phyloP scores from a whole-genome alignment of 2,329 filamentous ascomycete genomes.

The Arthroderma uncinatum region DNA sequence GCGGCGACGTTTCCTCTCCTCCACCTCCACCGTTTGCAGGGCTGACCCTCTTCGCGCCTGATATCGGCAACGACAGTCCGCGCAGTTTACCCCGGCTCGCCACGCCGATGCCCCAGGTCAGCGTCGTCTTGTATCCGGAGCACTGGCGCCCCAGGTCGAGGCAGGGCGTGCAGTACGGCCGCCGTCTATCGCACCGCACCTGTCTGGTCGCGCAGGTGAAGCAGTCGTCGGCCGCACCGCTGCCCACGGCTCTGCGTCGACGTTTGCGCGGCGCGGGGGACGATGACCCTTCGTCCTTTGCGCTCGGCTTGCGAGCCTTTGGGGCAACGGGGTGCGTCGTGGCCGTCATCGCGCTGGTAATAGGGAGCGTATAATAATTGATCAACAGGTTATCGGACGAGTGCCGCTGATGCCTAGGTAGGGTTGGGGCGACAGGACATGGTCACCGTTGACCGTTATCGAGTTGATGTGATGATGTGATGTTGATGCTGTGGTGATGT shows the following conservation, averaged over 20 bases:
- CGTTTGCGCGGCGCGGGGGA: conserved; percentile 47
- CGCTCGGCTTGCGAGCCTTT: neutral
- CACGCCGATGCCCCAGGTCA: conserved; percentile 94
- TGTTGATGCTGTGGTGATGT: neutral
- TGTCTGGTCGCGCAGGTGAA: conserved; percentile 81
- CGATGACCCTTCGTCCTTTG: neutral
- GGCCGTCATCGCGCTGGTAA: neutral
- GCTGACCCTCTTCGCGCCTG: conserved; percentile 35
- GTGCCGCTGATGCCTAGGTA: neutral
- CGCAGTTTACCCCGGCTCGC: conserved; percentile 90
- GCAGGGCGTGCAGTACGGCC: conserved; percentile 92
- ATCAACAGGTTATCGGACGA: neutral
- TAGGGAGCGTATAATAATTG: neutral
- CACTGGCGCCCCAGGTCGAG: conserved; percentile 85
- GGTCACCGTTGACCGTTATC: neutral
- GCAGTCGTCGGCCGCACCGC: conserved; percentile 87
- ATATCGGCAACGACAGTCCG: conserved; percentile 64
- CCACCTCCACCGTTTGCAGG: conserved; percentile 18
- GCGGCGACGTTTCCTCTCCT: neutral
- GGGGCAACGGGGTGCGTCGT: neutral
- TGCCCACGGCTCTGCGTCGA: conserved; percentile 75
- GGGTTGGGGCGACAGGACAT: neutral
- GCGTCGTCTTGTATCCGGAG: conserved; percentile 88
- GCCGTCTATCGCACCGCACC: conserved; percentile 76
- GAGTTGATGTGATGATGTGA: no score